Evolutionary conservation across 345 rosid genomes (phyloP), one percentile per base, ranked within the genome.

Genomic region (Citrus trifoliata): DNA sequence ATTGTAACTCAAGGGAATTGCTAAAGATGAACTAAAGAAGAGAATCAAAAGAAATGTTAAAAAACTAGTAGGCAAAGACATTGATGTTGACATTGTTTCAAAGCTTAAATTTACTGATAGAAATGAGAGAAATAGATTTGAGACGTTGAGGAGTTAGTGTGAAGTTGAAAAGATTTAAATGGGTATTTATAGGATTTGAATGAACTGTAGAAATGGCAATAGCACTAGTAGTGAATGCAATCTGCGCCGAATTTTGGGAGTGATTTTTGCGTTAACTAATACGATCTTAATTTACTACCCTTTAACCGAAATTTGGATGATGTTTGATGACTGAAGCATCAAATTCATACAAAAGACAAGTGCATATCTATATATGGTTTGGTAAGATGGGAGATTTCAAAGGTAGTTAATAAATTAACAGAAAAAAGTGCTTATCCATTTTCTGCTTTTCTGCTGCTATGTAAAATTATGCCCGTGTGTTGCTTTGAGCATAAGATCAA

Each of bases 1-100:
- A 72, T 87, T 79, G 87, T 82, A 86, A n/a, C 78, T 85, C 58
- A 72, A 77, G 58, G 84, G 79, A 66, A 62, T 32, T 27, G 74
- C 76, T 8, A 28, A 14, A 30, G 48, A 67, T 10, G 73, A 77
- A 22, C 76, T 40, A 48, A 66, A 72, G 80, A 69, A 42, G 46
- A 70, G 42, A 38, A 76, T 24, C 51, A 77, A 62, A 74, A 67
- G 19, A 18, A 75, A 25, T 42, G 25, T 64, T n/a, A 59, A 56
- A 28, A 73, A 32, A 74, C 10, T 6, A 51, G 13, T 38, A 37
- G 61, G 58, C 7, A 53, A 37, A 61, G 51, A 24, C 18, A 38
- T 77, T 37, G 33, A 22, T 25, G 75, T 80, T 70, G 84, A 72
- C 89, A 86, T 88, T 74, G 63, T 63, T 55, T 73, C 46, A 61